These are phyloP conservation scores for Carex littledalei DNA, from an alignment of 176 grass and related monocot genomes.

Conservation along the genomic window DNA sequence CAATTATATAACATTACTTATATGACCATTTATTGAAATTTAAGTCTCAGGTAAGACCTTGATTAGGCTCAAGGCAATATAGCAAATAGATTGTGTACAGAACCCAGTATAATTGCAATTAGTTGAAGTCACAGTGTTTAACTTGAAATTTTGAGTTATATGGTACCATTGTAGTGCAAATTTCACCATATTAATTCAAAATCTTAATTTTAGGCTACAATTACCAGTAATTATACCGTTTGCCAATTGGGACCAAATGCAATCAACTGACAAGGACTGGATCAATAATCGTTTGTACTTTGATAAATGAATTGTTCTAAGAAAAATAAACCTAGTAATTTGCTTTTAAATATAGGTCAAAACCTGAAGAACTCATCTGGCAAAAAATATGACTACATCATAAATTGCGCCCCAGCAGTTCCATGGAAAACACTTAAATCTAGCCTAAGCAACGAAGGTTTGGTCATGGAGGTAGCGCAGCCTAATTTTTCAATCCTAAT, in stretches of 20 bases:
- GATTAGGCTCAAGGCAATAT: not conserved
- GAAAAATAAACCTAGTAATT: not conserved
- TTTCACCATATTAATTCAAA: too few relatives aligned
- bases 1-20: not conserved
- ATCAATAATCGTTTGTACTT: not conserved
- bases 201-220: too few relatives aligned
- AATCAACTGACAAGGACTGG: too few relatives aligned
- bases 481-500: not conserved
- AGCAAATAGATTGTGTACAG: not conserved
- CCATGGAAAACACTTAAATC: constrained; percentile 2
- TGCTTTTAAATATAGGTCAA: not conserved
- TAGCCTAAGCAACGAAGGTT: not conserved
- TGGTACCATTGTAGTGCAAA: too few relatives aligned
- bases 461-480: not conserved
- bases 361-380: not conserved
- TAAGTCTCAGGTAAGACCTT: not conserved
- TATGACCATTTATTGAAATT: not conserved
- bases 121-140: too few relatives aligned
- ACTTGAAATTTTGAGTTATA: too few relatives aligned
- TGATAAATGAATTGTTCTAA: not conserved
- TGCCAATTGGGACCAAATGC: too few relatives aligned
- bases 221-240: too few relatives aligned
- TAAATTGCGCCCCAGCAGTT: not conserved
- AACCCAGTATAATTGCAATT: not conserved
- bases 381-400: constrained; percentile 10